Percentiles rank a stretch among this genome's conserved stretches.
Evolutionary conservation across 768 basidiomycete species (phyloP).

Genomic region (Fomitopsis serialis): DNA sequence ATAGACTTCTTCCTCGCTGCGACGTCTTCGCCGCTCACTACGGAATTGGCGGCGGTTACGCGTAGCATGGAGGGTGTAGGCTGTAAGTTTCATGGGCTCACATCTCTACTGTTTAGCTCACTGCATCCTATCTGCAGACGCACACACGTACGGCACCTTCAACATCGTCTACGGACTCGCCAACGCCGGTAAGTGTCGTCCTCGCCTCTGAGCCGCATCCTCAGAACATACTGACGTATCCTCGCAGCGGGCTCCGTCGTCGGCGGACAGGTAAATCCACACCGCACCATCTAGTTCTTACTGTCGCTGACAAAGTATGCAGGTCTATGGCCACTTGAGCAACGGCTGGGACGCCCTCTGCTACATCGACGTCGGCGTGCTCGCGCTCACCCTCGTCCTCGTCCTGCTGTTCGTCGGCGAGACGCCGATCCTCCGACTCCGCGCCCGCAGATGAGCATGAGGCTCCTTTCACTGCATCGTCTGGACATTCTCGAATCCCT

Average conservation of each 20-base stretch:
- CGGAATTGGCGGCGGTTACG: constrained; percentile 62
- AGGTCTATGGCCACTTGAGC: neutral
- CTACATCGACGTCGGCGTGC: neutral
- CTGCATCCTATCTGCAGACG: constrained; percentile 38
- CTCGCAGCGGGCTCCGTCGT: constrained; percentile 61
- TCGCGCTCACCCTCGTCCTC: neutral
- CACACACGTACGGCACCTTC: constrained; percentile 69
- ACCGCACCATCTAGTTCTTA: too few relatives aligned
- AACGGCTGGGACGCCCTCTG: neutral
- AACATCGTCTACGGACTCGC: constrained; percentile 68
- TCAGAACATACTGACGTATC: too few relatives aligned
- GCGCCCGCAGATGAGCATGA: neutral
- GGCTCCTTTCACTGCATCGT: too few relatives aligned
- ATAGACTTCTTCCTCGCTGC: neutral
- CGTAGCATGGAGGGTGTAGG: constrained; percentile 57
- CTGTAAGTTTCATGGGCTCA: constrained; percentile 35
- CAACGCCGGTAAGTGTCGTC: constrained; percentile 41
- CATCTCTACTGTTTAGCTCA: neutral
- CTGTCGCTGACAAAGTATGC: neutral
- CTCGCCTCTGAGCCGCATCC: too few relatives aligned
- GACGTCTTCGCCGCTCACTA: constrained; percentile 45
- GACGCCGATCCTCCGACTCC: too few relatives aligned
- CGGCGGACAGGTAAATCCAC: constrained; percentile 52
- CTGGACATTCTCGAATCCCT: too few relatives aligned
- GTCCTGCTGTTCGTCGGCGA: neutral